phyloP scores from a whole-genome alignment of 2,329 filamentous ascomycete species.

The Colletotrichum sp. region DNA sequence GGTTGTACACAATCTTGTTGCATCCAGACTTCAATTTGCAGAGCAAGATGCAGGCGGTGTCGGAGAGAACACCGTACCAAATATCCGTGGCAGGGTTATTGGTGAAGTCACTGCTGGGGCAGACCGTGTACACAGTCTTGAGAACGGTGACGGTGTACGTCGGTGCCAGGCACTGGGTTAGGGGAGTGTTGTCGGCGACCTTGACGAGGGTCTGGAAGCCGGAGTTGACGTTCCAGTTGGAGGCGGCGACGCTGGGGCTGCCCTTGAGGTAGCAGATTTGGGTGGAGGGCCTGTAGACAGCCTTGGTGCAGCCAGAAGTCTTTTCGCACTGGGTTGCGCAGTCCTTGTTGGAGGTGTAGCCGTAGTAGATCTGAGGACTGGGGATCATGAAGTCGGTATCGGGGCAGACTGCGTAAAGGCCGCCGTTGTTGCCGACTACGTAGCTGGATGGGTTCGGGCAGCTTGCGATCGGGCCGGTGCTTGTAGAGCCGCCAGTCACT shows the following conservation, averaged over 20 bases:
- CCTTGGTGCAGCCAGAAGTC: not conserved
- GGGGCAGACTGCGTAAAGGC: not conserved
- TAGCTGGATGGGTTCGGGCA: constrained; percentile 2
- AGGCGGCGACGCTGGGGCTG: not conserved
- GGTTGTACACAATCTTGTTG: constrained; percentile 5
- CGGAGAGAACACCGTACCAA: not conserved
- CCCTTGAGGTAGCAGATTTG: constrained; percentile 3
- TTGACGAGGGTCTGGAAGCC: constrained; percentile 2
- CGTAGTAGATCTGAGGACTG: constrained; percentile 4
- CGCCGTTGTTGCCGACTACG: not conserved
- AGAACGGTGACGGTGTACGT: not conserved
- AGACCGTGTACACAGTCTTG: not conserved
- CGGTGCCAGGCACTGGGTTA: not conserved
- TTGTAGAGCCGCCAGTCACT: not conserved
- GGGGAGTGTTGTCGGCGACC: not conserved
- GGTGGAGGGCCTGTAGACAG: not conserved
- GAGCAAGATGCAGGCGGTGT: not conserved
- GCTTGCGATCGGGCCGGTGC: not conserved
- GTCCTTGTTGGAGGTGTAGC: not conserved
- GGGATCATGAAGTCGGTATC: constrained; percentile 6
- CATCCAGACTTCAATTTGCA: not conserved
- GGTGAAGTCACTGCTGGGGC: constrained; percentile 7
- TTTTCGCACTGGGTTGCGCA: not conserved
- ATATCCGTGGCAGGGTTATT: constrained; percentile 6
- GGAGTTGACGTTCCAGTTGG: not conserved